These are phyloP conservation scores for Phialocephala sp. DNA, from an alignment of 2,329 filamentous ascomycete genomes.

Conservation along the genomic window DNA sequence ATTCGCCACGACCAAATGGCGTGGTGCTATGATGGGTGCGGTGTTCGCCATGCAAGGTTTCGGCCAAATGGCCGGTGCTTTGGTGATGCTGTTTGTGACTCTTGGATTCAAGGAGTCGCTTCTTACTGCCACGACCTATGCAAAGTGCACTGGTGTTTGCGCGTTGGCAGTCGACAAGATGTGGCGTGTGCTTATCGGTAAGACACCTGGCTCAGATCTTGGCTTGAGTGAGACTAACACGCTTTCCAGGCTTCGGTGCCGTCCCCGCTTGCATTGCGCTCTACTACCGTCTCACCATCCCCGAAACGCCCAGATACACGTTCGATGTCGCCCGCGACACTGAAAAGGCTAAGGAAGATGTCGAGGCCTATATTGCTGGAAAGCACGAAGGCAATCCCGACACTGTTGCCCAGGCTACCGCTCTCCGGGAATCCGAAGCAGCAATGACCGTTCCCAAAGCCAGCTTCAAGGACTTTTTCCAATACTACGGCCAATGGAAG, in stretches of 20 bases:
- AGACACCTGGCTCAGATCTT: background rate
- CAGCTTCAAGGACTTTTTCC: constrained; percentile 72
- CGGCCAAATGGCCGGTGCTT: constrained; percentile 76
- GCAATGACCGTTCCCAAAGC: constrained; percentile 65
- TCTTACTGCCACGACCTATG: constrained; percentile 53
- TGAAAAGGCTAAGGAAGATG: constrained; percentile 74
- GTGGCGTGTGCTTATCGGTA: constrained; percentile 75
- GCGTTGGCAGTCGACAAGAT: constrained; percentile 79
- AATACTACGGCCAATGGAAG: constrained; percentile 73
- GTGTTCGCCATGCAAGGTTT: constrained; percentile 90
- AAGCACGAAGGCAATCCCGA: constrained; percentile 67
- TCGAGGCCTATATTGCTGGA: constrained; percentile 74
- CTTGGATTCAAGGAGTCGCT: constrained; percentile 74
- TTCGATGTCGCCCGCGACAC: constrained; percentile 81
- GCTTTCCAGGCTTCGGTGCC: constrained; percentile 64
- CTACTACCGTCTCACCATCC: constrained; percentile 84
- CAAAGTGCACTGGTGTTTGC: constrained; percentile 68
- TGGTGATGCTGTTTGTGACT: constrained; percentile 77
- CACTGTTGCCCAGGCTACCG: constrained; percentile 64
- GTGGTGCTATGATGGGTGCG: constrained; percentile 85
- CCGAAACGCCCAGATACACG: constrained; percentile 87
- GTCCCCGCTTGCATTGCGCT: constrained; percentile 83
- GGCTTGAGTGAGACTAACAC: background rate
- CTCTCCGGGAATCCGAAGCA: background rate
- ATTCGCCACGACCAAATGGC: constrained; percentile 85